These are phyloP conservation scores for Tylopilus sp. DNA, from an alignment of 768 basidiomycete genomes.

Conservation along the genomic window DNA sequence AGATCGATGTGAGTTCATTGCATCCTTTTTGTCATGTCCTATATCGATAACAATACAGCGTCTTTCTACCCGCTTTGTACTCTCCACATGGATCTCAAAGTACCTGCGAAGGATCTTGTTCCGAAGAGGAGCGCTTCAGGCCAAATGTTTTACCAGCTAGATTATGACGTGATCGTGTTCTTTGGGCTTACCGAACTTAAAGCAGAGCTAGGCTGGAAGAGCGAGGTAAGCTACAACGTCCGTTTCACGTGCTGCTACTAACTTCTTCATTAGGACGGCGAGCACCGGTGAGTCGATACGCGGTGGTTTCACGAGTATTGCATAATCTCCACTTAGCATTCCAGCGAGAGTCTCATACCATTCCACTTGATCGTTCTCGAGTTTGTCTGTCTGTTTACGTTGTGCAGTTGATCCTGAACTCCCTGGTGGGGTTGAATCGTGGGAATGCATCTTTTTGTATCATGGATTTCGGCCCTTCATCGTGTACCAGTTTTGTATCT, in stretches of 20 bases:
- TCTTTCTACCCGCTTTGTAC: conserved; percentile 5
- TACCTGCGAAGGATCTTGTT: neutral
- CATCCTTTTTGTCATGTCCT: neutral
- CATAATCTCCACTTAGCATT: neutral
- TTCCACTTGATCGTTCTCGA: neutral
- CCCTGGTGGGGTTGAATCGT: too few species aligned
- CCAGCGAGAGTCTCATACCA: neutral
- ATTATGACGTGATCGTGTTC: conserved; percentile 13
- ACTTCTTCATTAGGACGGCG: neutral
- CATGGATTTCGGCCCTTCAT: too few species aligned
- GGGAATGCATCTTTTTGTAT: too few species aligned
- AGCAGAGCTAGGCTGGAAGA: conserved; percentile 8
- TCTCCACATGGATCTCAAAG: neutral
- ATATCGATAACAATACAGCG: neutral
- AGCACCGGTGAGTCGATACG: neutral
- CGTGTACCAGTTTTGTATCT: too few species aligned
- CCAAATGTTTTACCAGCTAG: conserved; percentile 6
- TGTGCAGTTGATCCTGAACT: too few species aligned
- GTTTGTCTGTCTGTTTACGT: neutral
- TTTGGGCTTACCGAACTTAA: conserved; percentile 11
- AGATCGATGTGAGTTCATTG: conserved; percentile 5
- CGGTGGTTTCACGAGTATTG: neutral
- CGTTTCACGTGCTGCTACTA: neutral
- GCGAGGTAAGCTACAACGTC: neutral
- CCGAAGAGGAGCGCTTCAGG: neutral